These are phyloP conservation scores for Cubamyces lactineus DNA, from an alignment of 768 basidiomycete genomes.

Conservation along the genomic window DNA sequence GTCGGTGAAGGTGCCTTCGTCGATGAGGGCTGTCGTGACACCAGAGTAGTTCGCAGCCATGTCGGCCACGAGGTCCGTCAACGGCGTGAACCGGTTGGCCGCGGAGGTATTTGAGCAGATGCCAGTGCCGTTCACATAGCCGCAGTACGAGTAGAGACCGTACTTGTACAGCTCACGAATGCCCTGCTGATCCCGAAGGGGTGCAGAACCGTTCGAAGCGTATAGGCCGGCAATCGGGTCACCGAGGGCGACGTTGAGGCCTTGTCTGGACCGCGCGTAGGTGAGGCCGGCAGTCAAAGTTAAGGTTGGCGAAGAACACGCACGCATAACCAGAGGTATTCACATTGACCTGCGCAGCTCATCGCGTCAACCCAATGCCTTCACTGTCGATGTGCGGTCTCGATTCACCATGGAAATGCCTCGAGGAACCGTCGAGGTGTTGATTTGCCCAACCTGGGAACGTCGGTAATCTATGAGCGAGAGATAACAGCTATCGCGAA, in stretches of 20 bases:
- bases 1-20: constrained; percentile 55
- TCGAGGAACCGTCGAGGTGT: constrained; percentile 71
- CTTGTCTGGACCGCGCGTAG: constrained; percentile 42
- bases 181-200: constrained; percentile 58
- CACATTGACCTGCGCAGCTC: constrained; percentile 55
- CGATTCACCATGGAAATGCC: constrained; percentile 69
- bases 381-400: constrained; percentile 18
- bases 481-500: constrained; percentile 17
- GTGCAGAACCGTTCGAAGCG: constrained; percentile 63
- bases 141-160: constrained; percentile 84
- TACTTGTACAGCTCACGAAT: constrained; percentile 74
- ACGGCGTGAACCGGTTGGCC: constrained; percentile 67
- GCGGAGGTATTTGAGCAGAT: constrained; percentile 64
- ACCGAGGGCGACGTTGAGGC: constrained; percentile 50
- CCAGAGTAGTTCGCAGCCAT: constrained; percentile 66
- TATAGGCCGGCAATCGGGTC: constrained; percentile 69
- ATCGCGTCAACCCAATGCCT: constrained; percentile 30
- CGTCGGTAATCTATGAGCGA: constrained; percentile 13
- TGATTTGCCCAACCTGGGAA: constrained; percentile 78
- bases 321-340: constrained; percentile 76
- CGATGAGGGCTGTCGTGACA: constrained; percentile 56
- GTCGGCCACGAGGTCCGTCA: constrained; percentile 62
- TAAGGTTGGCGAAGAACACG: constrained; percentile 27
- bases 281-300: constrained; percentile 11
- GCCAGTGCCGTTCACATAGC: constrained; percentile 64